phyloP scores from a whole-genome alignment of 306 rosid species.

The Senna siamea region DNA sequence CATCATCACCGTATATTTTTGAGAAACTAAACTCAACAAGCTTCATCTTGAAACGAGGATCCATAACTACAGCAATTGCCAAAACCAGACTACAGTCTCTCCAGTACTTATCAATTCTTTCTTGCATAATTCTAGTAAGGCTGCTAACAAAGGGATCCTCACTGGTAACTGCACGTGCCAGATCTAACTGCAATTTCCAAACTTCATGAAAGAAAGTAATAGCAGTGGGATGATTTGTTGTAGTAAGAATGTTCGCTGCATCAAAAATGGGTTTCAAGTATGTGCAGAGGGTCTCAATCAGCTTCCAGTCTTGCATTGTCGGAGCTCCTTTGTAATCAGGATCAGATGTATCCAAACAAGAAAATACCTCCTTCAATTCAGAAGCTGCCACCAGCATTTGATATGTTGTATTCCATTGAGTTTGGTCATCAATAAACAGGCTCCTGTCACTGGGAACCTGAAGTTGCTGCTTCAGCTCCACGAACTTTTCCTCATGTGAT shows the following conservation, averaged over 20 bases:
- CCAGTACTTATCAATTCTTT: conserved; percentile 78
- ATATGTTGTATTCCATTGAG: conserved; percentile 84
- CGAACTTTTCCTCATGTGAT: conserved; percentile 80
- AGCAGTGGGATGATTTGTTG: conserved; percentile 71
- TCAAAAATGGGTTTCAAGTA: conserved; percentile 78
- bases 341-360: conserved; percentile 83
- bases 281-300: conserved; percentile 72
- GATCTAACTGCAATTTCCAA: conserved; percentile 88
- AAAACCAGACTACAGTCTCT: conserved; percentile 76
- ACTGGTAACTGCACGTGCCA: conserved; percentile 56
- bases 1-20: conserved; percentile 78
- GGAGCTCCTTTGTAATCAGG: conserved; percentile 85
- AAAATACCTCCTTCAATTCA: conserved; percentile 86
- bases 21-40: conserved; percentile 94
- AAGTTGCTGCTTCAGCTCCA: conserved; percentile 84
- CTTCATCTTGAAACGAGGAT: conserved; percentile 98
- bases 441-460: conserved; percentile 88
- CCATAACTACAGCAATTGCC: conserved; percentile 93
- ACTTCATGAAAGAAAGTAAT: conserved; percentile 86
- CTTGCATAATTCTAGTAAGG: conserved; percentile 64
- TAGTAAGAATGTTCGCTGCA: conserved; percentile 77
- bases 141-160: conserved; percentile 70
- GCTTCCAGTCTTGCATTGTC: conserved; percentile 84
- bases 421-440: conserved; percentile 78
- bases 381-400: conserved; percentile 86